Evolutionary conservation across 2,329 filamentous ascomycete species (phyloP).

Genomic region (Cladosporium cucumerinum): DNA sequence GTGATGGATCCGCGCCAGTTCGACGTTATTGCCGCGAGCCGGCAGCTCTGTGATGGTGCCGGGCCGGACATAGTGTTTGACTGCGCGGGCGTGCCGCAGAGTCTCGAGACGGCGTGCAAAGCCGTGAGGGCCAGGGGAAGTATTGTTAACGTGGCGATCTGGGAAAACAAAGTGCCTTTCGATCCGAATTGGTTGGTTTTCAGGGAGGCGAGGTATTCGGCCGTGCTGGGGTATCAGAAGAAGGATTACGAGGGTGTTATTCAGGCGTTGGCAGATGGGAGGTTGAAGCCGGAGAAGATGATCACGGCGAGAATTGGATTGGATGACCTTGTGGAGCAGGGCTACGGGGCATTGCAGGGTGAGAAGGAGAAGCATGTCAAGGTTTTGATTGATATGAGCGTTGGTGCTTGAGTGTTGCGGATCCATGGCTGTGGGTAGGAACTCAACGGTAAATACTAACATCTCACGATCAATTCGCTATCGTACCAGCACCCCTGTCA

Average conservation of each 20-base stretch:
- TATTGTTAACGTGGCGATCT: conserved; percentile 63
- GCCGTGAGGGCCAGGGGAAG: conserved; percentile 54
- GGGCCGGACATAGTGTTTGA: conserved; percentile 61
- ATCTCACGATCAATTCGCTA: background rate
- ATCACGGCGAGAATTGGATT: conserved; percentile 58
- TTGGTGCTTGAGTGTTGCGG: background rate
- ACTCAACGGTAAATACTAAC: background rate
- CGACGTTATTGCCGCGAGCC: conserved; percentile 46
- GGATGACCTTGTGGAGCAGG: conserved; percentile 55
- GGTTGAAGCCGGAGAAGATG: conserved; percentile 54
- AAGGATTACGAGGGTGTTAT: conserved; percentile 59
- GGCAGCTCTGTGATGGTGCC: conserved; percentile 45
- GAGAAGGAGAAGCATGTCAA: conserved; percentile 63
- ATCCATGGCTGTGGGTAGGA: background rate
- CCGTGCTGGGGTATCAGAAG: conserved; percentile 49
- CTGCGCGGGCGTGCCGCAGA: conserved; percentile 56
- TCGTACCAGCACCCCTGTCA: background rate
- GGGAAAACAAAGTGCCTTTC: conserved; percentile 55
- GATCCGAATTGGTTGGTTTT: conserved; percentile 54
- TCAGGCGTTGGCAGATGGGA: conserved; percentile 30
- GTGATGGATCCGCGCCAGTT: conserved; percentile 53
- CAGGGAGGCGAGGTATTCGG: conserved; percentile 52
- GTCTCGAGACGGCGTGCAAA: conserved; percentile 43
- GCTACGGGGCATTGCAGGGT: conserved; percentile 55
- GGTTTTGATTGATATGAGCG: conserved; percentile 52